These are phyloP conservation scores for Colletotrichum cuscutae DNA, from an alignment of 2,329 filamentous ascomycete species.

Conservation along the genomic window DNA sequence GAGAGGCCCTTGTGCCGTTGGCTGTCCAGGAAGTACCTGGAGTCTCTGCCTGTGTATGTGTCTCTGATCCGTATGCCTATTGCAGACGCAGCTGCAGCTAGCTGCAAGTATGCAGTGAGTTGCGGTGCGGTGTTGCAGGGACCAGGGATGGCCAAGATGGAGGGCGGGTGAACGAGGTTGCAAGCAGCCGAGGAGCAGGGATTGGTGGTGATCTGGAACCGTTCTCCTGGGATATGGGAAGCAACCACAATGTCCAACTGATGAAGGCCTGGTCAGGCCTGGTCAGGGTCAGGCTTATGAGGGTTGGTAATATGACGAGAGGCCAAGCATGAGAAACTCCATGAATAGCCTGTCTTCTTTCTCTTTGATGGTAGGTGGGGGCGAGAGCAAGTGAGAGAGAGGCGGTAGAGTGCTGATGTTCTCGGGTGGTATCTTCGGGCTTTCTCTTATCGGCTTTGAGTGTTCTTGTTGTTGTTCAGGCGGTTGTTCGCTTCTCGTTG, in stretches of 20 bases:
- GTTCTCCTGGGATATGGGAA: conserved; percentile 14
- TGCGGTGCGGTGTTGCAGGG: conserved; percentile 19
- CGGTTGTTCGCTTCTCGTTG: background rate
- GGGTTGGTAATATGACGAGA: conserved; percentile 4
- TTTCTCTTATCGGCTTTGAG: background rate
- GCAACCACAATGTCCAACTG: conserved; percentile 21
- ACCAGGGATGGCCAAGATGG: background rate
- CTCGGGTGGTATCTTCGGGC: background rate
- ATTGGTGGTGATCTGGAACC: conserved; percentile 24
- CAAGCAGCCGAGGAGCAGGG: conserved; percentile 33
- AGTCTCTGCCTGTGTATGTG: background rate
- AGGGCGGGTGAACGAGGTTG: conserved; percentile 19
- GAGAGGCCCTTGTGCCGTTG: background rate
- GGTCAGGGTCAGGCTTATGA: background rate
- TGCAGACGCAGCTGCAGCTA: conserved; percentile 7
- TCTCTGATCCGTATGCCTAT: conserved; percentile 11
- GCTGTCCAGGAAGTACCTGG: background rate
- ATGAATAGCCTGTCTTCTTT: conserved; percentile 27
- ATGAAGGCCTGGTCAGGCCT: conserved; percentile 1
- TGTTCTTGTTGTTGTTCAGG: background rate
- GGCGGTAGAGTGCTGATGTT: background rate
- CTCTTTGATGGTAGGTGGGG: background rate
- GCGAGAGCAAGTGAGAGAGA: background rate
- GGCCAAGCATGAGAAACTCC: conserved; percentile 14
- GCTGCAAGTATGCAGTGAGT: conserved; percentile 13